Evolutionary conservation across 1,139 yeast genomes (phyloP), one percentile per base, ranked within the genome.

Genomic region (Komagataea norvegica): DNA sequence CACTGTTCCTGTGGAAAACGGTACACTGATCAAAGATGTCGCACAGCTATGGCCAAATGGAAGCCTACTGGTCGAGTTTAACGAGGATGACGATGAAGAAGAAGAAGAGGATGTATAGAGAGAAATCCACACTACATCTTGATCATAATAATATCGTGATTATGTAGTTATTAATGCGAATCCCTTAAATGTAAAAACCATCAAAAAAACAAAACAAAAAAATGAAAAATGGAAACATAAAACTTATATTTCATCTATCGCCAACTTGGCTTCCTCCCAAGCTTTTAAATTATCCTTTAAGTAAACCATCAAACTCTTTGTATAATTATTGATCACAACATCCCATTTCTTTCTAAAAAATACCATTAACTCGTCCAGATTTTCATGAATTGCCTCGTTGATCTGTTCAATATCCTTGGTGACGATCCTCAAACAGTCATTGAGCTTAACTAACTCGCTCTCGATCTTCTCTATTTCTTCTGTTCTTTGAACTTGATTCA

Each of bases 31-130:
- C 9, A 52, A 53, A 22, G 70, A 71, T 19, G 67, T 65, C 29
- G 50, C 60, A 3, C 62, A 68, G 25, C 52, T 80, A 13, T 79
- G 72, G 71, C 88, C 88, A 11, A 77, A 69, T 46, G 87, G 86
- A 2, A 76, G 71, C 45, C 47, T 79, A 31, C 57, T 77, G 31
- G 71, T 78, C 6, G 84, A 78, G 47, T 57, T 53, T 15, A 45
- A 55, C 10, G 62, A 59, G 0, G 61, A 55, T 1, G 62, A 59
- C 0, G 61, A 55, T 1, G 58, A 51, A 0, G 62, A 55, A 2
- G 42, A 41, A 7, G 37, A 36, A 14, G 37, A 22, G 11, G 36
- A 26, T 11, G 9, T 13, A 22, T 20, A 11, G 26, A 14, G 8
- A n/a, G n/a, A n/a, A n/a, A n/a, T n/a, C n/a, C n/a, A n/a, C n/a